Evolutionary conservation across 2,329 filamentous ascomycete genomes (phyloP).

Genomic region (Trichoderma asperellum): DNA sequence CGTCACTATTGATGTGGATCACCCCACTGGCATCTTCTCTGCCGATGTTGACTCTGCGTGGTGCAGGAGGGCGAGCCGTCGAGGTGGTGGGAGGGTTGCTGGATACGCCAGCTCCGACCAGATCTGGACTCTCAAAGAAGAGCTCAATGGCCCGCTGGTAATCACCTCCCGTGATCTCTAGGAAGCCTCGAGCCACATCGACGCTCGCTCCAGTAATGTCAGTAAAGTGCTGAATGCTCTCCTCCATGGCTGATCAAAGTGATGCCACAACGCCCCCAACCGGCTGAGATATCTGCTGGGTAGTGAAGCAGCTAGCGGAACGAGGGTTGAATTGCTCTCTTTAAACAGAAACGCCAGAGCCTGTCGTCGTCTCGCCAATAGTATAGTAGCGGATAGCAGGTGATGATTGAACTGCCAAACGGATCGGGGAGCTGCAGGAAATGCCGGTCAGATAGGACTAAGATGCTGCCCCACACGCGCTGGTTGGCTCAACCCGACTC

Average conservation of each 20-base stretch:
- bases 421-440: conserved; percentile 21
- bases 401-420: neutral
- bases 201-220: conserved; percentile 77
- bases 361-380: neutral
- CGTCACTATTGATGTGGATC: conserved; percentile 78
- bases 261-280: conserved; percentile 4
- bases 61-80: conserved; percentile 38
- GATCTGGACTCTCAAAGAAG: conserved; percentile 86
- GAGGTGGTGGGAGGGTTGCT: conserved; percentile 29
- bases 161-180: conserved; percentile 82
- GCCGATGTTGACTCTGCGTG: conserved; percentile 36
- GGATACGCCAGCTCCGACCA: conserved; percentile 47
- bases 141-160: conserved; percentile 85
- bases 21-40: conserved; percentile 45
- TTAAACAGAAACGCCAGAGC: neutral
- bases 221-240: conserved; percentile 76
- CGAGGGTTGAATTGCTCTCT: neutral
- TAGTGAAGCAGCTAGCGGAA: neutral
- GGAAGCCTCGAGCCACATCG: conserved; percentile 77
- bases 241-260: conserved; percentile 59
- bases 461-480: conserved; percentile 18
- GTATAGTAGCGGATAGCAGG: neutral
- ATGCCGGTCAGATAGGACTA: conserved; percentile 18
- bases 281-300: neutral
- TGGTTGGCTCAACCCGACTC: neutral